phyloP scores from a whole-genome alignment of 441 rosid species.

The Biscutella auriculata region DNA sequence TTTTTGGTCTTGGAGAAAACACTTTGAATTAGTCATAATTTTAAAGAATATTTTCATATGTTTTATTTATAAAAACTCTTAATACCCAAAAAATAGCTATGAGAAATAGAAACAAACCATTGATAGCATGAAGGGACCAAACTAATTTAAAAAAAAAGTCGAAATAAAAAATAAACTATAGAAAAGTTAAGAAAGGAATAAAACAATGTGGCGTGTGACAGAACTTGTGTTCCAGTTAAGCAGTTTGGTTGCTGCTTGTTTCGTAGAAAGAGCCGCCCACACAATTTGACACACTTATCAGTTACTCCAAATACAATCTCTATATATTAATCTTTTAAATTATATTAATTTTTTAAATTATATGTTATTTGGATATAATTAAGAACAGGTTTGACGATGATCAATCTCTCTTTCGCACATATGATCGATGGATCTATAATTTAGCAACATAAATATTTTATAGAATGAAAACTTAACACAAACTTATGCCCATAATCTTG shows the following conservation, averaged over 20 bases:
- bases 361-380: neutral
- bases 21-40: too few relatives aligned
- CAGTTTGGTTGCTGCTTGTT: slow-evolving; percentile 19
- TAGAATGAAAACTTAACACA: neutral
- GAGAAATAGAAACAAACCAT: neutral
- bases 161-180: neutral
- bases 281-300: too few relatives aligned
- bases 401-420: neutral
- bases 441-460: neutral
- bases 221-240: slow-evolving; percentile 15
- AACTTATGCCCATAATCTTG: neutral
- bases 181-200: slow-evolving; percentile 2
- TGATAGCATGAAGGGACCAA: neutral
- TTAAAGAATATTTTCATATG: too few relatives aligned
- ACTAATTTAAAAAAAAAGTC: neutral
- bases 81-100: neutral
- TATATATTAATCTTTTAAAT: neutral
- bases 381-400: neutral
- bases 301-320: slow-evolving; percentile 2
- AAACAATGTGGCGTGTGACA: slow-evolving; percentile 16
- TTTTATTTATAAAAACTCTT: neutral
- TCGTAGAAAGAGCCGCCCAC: slow-evolving; percentile 3
- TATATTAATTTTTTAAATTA: too few relatives aligned
- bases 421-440: neutral
- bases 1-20: too few relatives aligned